Base-by-base conservation (phyloP, 108 stramenopile species). In the Seminavis robusta region DNA sequence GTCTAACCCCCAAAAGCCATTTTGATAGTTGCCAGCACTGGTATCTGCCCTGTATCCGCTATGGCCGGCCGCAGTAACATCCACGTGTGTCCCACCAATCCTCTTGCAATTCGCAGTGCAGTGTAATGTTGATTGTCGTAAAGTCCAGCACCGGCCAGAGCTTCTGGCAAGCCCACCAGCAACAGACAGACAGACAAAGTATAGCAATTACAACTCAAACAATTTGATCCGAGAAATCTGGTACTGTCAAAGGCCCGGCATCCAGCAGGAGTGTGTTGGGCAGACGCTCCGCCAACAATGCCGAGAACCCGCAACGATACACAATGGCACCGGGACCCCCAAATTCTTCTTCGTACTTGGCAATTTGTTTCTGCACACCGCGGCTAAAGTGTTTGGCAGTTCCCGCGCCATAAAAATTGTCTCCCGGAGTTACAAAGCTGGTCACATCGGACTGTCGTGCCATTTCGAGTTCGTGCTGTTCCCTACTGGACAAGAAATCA, bases 381-480 rank as follows among this genome's bases (percentile, higher is more conserved):
- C 39, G 62, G 4, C 41, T 57, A 19, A 65, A 31, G 28, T 51
- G 63, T 5, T 23, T 25, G 20, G 56, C 63, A 30, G 64, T 37
- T 11, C 27, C 57, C 57, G 63, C 21, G n/a, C 63, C 69, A 26
- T 49, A 17, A 46, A 46, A 19, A 20, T n/a, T 46, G 16, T 17
- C n/a, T 9, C 11, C 8, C 19, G 13, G 16, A 15, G 16, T 46
- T 20, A 15, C 9, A 19, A 13, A 46, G 16, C 9, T 20, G 19
- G n/a, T 9, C 16, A 46, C n/a, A n/a, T 19, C 19, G 45, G 16
- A 52, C 3, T 56, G 63, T 33, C 59, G 59, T 39, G 33, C 56
- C 3, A 43, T 26, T 33, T 71, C 59, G 41, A 58, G 54, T 25
- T 71, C 63, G 44, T 64, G 59, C 69, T 63, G 65, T 26, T 47